Evolutionary conservation across 2,329 filamentous ascomycete species (phyloP), one percentile per base, ranked within the genome.

Genomic region (Rhinocladiella similis): DNA sequence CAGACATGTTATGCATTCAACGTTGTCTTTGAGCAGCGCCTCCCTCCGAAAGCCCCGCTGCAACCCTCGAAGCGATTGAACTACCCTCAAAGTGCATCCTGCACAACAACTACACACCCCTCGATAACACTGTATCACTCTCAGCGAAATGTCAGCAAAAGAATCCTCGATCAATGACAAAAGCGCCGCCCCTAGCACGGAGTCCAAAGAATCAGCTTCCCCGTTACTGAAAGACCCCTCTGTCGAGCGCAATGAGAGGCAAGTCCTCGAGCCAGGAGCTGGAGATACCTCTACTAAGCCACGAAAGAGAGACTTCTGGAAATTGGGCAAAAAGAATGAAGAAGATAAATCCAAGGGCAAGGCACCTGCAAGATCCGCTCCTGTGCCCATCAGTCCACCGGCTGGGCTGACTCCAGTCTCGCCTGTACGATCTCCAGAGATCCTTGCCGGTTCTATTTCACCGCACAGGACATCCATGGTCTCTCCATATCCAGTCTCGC

Each of bases 301-400:
- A 53, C 81, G 82, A 70, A 85, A 82, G 71, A 77, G 82, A 61
- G 77, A 78, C 57, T 73, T 87, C 25, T 86, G 86, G 69, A 79
- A 81, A 3, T 80, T 87, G 57, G 82, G 82, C 54, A 85, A 83
- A 75, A 86, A 86, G 73, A 85, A 83, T 73, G 67, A 69, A 10
- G 67, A 70, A 35, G 66, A 69, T 45, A 72, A 74, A 48, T 75
- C 54, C 27, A 62, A 63, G 42, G 54, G 54, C 61, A 71, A 69
- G 54, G 64, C 62, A 13, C 47, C 64, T 19, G 60, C 54, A 22
- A 35, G 54, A 25, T 54, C 63, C 38, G 59, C 51, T 42, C 53
- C 63, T 46, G 53, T 52, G 29, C 63, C 62, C 54, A 61, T 60
- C 53, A 53, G 48, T 47, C 63, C 65, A 19, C 54, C 45, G 20